phyloP scores from a whole-genome alignment of 768 basidiomycete species.

The Kwoniella pini region DNA sequence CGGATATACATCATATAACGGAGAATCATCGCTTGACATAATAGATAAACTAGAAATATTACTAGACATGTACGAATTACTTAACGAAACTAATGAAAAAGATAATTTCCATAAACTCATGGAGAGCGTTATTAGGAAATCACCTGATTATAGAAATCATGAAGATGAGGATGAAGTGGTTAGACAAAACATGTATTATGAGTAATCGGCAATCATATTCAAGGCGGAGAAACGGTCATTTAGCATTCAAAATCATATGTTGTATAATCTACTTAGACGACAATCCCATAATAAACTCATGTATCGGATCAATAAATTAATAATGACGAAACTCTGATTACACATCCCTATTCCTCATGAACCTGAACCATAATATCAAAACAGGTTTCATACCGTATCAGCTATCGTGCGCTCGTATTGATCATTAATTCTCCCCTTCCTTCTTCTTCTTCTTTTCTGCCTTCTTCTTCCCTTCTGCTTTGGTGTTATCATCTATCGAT shows the following conservation, averaged over 20 bases:
- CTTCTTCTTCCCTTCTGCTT: neutral
- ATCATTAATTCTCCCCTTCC: too few species aligned
- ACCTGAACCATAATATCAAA: too few species aligned
- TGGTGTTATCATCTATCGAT: too few species aligned
- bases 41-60: conserved; percentile 15
- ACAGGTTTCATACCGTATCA: too few species aligned
- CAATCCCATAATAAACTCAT: too few species aligned
- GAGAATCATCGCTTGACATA: neutral
- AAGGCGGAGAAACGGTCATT: too few species aligned
- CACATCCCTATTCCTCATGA: too few species aligned
- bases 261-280: too few species aligned
- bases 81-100: conserved; percentile 9
- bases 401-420: too few species aligned
- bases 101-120: conserved; percentile 16
- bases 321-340: too few species aligned
- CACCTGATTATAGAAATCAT: neutral
- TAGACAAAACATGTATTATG: conserved; percentile 18
- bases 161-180: conserved; percentile 6
- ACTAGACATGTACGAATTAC: conserved; percentile 16
- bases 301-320: too few species aligned
- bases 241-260: too few species aligned
- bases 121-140: conserved; percentile 10
- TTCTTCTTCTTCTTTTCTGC: neutral
- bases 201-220: conserved; percentile 3
- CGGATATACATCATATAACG: neutral